Conservation (phyloP, 176 grass and related monocot species). For the Raddia guianensis region DNA sequence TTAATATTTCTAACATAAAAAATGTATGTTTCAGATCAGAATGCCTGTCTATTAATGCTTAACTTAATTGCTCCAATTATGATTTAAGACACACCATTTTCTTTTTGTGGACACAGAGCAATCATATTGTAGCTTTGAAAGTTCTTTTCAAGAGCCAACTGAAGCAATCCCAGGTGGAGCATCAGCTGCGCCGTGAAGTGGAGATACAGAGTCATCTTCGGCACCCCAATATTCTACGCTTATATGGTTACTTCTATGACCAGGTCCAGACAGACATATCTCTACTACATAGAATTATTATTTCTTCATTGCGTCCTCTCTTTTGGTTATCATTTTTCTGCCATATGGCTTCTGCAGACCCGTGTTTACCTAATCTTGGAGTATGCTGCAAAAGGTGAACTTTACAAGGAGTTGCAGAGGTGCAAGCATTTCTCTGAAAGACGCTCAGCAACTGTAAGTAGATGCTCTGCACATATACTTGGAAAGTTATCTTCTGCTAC, state of each 20-base stretch:
- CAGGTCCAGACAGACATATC: conserved; percentile 50
- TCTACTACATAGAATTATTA: background rate
- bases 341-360: conserved; percentile 48
- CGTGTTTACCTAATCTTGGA: conserved; percentile 93
- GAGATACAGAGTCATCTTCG: conserved; percentile 93
- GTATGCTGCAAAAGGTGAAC: conserved; percentile 89
- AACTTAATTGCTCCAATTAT: background rate
- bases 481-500: background rate
- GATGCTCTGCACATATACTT: background rate
- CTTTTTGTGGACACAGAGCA: conserved; percentile 61
- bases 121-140: conserved; percentile 86
- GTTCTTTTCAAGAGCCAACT: conserved; percentile 97
- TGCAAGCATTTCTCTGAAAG: conserved; percentile 83
- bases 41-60: conserved; percentile 2
- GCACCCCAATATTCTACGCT: conserved; percentile 76
- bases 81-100: background rate
- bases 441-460: conserved; percentile 81
- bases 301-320: conserved; percentile 2
- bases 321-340: conserved; percentile 30
- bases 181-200: conserved; percentile 84
- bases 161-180: conserved; percentile 87
- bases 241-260: conserved; percentile 96
- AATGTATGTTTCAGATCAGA: background rate
- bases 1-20: background rate
- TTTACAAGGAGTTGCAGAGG: conserved; percentile 94